Conservation (phyloP, 805 yeast genomes). For the Candida montana region DNA sequence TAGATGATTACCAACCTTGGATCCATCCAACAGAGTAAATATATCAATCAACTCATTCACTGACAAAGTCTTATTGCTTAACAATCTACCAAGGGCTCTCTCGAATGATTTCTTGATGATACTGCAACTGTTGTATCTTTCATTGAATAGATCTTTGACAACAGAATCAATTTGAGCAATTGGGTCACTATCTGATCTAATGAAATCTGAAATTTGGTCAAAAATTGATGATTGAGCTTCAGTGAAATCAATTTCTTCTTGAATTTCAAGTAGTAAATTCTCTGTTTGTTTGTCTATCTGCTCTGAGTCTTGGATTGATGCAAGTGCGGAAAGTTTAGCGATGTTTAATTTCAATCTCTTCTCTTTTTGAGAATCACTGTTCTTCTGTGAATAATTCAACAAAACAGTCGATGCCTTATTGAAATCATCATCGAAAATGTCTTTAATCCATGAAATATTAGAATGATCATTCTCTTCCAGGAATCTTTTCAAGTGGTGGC, state of each 20-base stretch:
- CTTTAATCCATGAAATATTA: constrained; percentile 67
- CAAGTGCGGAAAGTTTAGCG: constrained; percentile 63
- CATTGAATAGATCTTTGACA: constrained; percentile 21
- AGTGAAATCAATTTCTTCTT: constrained; percentile 41
- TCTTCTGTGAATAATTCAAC: constrained; percentile 33
- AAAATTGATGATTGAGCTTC: constrained; percentile 43
- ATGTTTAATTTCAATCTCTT: constrained; percentile 58
- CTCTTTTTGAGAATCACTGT: constrained; percentile 38
- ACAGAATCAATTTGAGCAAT: constrained; percentile 21
- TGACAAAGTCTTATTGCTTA: constrained; percentile 34
- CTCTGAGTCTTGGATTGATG: constrained; percentile 26
- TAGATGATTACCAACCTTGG: constrained; percentile 23
- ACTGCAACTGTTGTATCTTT: constrained; percentile 16
- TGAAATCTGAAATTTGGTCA: constrained; percentile 24
- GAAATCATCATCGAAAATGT: constrained; percentile 48
- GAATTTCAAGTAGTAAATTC: constrained; percentile 38
- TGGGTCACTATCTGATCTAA: constrained; percentile 25
- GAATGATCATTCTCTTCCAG: constrained; percentile 44
- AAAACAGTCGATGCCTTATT: constrained; percentile 45
- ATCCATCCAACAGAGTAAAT: constrained; percentile 39
- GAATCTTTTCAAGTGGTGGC: constrained; percentile 44
- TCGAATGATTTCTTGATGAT: constrained; percentile 22
- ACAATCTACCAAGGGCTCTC: constrained; percentile 28
- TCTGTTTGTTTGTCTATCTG: constrained; percentile 4
- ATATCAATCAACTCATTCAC: constrained; percentile 46